A percentile compares a stretch with the other conserved stretches of the same genome.
These are phyloP conservation scores for Spongiforma sp. DNA, from an alignment of 1,284 basidiomycete genomes.

Conservation along the genomic window DNA sequence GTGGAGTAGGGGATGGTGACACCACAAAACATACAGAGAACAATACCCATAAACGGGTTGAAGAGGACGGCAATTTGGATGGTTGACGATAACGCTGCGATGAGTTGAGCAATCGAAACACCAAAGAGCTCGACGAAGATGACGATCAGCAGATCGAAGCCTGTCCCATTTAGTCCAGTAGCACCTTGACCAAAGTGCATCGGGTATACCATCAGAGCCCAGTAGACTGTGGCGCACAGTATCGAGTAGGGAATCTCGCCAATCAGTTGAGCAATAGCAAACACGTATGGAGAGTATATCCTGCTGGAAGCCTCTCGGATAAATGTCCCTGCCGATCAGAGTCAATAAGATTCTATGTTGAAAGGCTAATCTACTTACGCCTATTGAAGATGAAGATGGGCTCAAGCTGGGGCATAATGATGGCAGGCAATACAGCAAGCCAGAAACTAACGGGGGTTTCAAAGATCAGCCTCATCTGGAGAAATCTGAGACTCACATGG, in stretches of 20 bases:
- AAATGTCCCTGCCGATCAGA: constrained; percentile 49
- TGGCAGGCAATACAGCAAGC: constrained; percentile 73
- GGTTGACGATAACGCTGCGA: constrained; percentile 81
- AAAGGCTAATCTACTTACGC: constrained; percentile 41
- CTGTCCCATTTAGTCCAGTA: constrained; percentile 70
- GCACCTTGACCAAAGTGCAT: constrained; percentile 74
- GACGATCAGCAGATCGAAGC: constrained; percentile 76
- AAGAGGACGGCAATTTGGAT: constrained; percentile 81
- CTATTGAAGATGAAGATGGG: constrained; percentile 88
- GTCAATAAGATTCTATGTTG: neutral
- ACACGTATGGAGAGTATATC: constrained; percentile 82
- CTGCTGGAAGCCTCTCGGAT: constrained; percentile 78
- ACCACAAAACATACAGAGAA: constrained; percentile 79
- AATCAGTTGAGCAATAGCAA: constrained; percentile 82
- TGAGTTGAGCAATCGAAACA: constrained; percentile 76
- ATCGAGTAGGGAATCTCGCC: constrained; percentile 85
- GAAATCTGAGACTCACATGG: constrained; percentile 56
- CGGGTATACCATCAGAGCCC: constrained; percentile 79
- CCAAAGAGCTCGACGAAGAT: constrained; percentile 80
- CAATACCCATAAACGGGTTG: constrained; percentile 78
- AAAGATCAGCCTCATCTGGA: neutral
- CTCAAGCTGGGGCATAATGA: constrained; percentile 83
- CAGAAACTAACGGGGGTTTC: constrained; percentile 63
- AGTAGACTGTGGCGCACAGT: constrained; percentile 77
- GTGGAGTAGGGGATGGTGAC: constrained; percentile 80